These are phyloP conservation scores for Carex scoparia DNA, from an alignment of 176 grass and related monocot genomes.

Conservation along the genomic window DNA sequence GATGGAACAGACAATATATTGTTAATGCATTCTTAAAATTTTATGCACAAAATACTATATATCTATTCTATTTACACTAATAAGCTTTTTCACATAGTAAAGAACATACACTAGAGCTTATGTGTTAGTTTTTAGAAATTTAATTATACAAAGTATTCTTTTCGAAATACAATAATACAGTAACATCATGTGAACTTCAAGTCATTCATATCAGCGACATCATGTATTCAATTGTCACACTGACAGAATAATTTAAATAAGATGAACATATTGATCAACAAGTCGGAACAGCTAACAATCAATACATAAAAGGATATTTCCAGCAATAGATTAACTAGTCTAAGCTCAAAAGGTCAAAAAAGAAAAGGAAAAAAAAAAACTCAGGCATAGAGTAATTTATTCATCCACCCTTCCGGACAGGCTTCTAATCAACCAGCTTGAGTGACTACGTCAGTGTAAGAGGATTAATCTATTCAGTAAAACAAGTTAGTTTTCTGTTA, in stretches of 20 bases:
- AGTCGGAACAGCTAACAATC: neutral
- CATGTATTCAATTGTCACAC: neutral
- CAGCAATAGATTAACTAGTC: neutral
- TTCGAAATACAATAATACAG: neutral
- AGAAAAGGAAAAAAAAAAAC: neutral
- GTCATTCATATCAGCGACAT: neutral
- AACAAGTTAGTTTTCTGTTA: neutral
- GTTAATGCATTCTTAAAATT: too few species aligned
- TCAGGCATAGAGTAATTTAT: neutral
- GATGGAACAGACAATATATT: too few species aligned
- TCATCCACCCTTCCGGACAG: neutral
- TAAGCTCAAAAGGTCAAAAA: conserved; percentile 4
- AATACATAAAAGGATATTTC: conserved; percentile 6
- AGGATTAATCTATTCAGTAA: conserved; percentile 12
- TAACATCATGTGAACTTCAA: neutral
- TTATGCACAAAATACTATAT: too few species aligned
- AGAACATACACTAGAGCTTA: too few species aligned
- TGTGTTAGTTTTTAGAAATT: too few species aligned
- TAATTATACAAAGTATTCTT: too few species aligned
- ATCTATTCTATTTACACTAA: too few species aligned
- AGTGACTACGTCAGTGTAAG: conserved; percentile 2
- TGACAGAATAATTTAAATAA: neutral
- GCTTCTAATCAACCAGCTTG: neutral
- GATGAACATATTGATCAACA: neutral
- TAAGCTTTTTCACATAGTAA: too few species aligned